Conservation (phyloP, 2,329 filamentous ascomycete genomes). For the Gaeumannomyces sp. region DNA sequence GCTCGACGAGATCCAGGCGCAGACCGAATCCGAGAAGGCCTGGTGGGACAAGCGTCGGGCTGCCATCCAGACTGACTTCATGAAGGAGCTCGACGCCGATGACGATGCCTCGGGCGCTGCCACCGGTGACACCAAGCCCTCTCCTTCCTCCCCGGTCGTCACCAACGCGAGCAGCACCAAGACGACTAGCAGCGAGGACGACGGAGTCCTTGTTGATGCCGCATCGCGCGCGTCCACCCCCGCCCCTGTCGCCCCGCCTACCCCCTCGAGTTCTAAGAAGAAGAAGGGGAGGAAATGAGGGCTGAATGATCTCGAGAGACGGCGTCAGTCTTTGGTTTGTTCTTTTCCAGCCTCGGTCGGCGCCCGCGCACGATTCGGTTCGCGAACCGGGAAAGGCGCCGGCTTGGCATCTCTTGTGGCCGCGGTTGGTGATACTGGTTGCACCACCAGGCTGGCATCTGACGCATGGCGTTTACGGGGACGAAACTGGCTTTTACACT, state of each 20-base stretch:
- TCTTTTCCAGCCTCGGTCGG: background rate
- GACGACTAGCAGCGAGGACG: conserved; percentile 55
- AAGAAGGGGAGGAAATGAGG: conserved; percentile 59
- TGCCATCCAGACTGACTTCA: conserved; percentile 67
- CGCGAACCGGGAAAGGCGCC: no score
- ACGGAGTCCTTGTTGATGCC: conserved; percentile 70
- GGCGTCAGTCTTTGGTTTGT: background rate
- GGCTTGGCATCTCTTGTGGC: background rate
- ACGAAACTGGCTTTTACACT: background rate
- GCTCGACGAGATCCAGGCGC: conserved; percentile 67
- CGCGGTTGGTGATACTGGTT: background rate
- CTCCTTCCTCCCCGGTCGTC: conserved; percentile 45
- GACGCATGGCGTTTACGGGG: conserved; percentile 4
- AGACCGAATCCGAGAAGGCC: conserved; percentile 67
- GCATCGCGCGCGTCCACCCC: conserved; percentile 25
- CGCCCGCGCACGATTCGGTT: no score
- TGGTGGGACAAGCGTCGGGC: conserved; percentile 88
- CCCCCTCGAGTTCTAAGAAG: conserved; percentile 44
- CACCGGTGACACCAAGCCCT: conserved; percentile 29
- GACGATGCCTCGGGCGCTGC: conserved; percentile 34
- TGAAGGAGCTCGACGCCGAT: conserved; percentile 74
- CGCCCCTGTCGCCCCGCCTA: conserved; percentile 17
- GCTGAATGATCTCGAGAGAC: background rate
- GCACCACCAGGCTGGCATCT: background rate
- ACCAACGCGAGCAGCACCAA: conserved; percentile 43